A percentile compares a stretch with the other conserved stretches of the same genome.
Conservation (phyloP, 352 stramenopile species). For the Globisporangium ultimum region DNA sequence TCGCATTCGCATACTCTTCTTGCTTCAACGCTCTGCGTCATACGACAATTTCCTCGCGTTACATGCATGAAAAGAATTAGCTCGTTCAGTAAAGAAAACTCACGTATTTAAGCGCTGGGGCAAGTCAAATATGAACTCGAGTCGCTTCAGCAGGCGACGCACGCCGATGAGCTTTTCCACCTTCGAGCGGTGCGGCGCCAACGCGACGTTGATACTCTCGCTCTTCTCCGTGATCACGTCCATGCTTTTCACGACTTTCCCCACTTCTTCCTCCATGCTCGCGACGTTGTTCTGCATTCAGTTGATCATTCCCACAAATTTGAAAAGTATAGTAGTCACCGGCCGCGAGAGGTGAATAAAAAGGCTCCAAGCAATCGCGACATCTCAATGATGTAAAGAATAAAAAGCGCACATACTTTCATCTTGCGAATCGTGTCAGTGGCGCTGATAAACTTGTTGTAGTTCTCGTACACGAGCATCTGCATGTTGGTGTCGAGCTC, state of each 20-base stretch:
- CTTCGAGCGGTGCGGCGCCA: constrained; percentile 81
- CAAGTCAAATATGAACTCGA: constrained; percentile 98
- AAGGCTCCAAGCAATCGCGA: too few relatives aligned
- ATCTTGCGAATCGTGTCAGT: constrained; percentile 98
- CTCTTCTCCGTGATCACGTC: constrained; percentile 85
- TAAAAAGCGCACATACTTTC: constrained; percentile 41
- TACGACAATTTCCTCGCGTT: neutral
- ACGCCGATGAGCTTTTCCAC: constrained; percentile 98
- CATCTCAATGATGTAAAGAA: too few relatives aligned
- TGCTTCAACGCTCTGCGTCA: constrained; percentile 70
- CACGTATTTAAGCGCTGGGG: constrained; percentile 83
- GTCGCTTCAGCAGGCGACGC: constrained; percentile 92
- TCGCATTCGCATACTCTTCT: constrained; percentile 84
- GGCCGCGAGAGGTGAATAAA: neutral
- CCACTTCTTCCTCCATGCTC: constrained; percentile 89
- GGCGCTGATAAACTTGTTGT: constrained; percentile 99
- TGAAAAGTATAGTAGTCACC: neutral
- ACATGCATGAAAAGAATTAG: neutral
- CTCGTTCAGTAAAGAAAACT: neutral
- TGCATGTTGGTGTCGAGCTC: constrained; percentile 99
- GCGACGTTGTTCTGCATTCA: constrained; percentile 79
- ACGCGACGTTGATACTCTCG: constrained; percentile 83
- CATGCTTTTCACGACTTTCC: constrained; percentile 84
- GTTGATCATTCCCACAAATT: neutral
- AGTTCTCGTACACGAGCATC: constrained; percentile 99